Base-by-base conservation (phyloP, 257 asterid species). In the Solanum tarijense region DNA sequence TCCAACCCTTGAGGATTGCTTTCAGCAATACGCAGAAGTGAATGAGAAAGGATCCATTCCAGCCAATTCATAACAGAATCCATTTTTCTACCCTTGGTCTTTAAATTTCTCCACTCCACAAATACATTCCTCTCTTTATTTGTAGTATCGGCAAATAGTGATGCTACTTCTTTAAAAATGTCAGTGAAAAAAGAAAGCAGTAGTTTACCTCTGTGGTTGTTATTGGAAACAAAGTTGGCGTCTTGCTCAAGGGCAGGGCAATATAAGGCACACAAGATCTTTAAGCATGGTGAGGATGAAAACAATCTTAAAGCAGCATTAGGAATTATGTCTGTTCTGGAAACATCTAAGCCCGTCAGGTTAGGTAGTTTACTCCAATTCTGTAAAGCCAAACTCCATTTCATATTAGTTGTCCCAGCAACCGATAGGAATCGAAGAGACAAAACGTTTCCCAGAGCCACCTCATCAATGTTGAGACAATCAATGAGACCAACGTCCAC, bases 21-120 rank as follows among this genome's bases (percentile, higher is more conserved):
- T 92, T 93, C 97, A 87, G 98, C 95, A 91, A 95, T 86, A 60
- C 98, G 97, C 87, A 95, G 89, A 89, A 95, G 98, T 16, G 98
- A 91, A 91, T 90, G 93, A 82, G 95, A 94, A 83, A 95, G 92
- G 65, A 92, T 88, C 97, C 98, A 93, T 79, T 95, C 98, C 84
- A 95, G 92, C 98, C 98, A 95, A 86, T 88, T 87, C 94, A 95
- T 89, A 39, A 92, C 88, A 87, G 91, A 95, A 83, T 88, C 94
- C 88, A 88, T 83, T 68, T 92, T 90, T 87, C 89, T 90, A 72
- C 92, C 93, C 91, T 92, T 91, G 68, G 75, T 52, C 62, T 55
- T 91, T 83, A 73, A 88, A 85, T 88, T 87, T 88, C 91, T 91
- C 96, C 93, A 92, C 39, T 91, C 91, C 88, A 90, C 76, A 89